These are phyloP conservation scores for Penicillium griseofulvum DNA, from an alignment of 2,329 filamentous ascomycete genomes.

Conservation along the genomic window DNA sequence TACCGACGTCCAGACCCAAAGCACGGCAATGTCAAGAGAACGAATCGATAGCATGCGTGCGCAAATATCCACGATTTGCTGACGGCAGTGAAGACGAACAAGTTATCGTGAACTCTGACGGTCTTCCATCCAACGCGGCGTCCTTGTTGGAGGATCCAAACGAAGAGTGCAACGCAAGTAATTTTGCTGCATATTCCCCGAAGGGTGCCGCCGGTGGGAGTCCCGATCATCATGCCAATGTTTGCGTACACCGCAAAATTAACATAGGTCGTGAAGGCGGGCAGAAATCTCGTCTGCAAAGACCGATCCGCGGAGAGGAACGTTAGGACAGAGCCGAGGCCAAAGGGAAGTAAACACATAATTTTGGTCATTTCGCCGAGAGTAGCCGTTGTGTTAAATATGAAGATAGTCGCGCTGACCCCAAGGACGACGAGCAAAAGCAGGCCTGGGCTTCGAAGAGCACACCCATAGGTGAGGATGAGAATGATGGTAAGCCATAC, in stretches of 20 bases:
- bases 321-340: not conserved
- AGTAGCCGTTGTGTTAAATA: not conserved
- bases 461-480: constrained; percentile 21
- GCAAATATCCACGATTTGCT: constrained; percentile 28
- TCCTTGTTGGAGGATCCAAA: not conserved
- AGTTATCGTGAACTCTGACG: constrained; percentile 16
- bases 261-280: constrained; percentile 21
- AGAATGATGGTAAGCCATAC: constrained; percentile 22
- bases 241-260: constrained; percentile 25
- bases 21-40: constrained; percentile 25
- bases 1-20: constrained; percentile 25
- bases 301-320: constrained; percentile 9
- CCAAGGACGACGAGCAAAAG: not conserved
- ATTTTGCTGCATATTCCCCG: constrained; percentile 20
- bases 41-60: constrained; percentile 24
- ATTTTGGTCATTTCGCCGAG: not conserved
- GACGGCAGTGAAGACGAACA: constrained; percentile 25
- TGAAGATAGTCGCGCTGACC: not conserved
- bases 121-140: constrained; percentile 20
- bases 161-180: not conserved
- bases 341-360: not conserved
- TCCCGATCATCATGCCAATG: constrained; percentile 22
- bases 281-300: constrained; percentile 19
- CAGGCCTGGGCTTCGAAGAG: constrained; percentile 16
- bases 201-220: constrained; percentile 21